phyloP scores from a whole-genome alignment of 2,329 filamentous ascomycete species.

The Trichophyton schoenleinii region DNA sequence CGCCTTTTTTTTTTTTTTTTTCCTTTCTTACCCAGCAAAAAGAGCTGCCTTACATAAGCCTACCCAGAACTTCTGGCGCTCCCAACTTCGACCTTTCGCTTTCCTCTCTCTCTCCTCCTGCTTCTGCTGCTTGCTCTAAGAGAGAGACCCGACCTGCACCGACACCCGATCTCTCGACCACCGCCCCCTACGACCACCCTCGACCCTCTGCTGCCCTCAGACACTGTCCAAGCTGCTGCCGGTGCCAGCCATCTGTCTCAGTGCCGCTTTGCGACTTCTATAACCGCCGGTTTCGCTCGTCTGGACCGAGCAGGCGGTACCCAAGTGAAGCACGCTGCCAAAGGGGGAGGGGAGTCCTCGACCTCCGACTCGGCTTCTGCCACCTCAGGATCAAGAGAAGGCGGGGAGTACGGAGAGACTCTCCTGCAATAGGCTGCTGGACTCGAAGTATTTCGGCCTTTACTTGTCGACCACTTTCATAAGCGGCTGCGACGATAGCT shows the following conservation, averaged over 20 bases:
- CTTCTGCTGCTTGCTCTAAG: neutral
- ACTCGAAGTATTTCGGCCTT: neutral
- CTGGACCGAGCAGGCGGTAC: neutral
- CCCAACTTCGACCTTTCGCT: conserved; percentile 1
- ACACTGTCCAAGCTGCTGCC: neutral
- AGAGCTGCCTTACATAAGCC: neutral
- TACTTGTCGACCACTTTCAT: neutral
- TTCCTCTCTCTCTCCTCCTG: neutral
- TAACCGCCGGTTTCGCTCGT: neutral
- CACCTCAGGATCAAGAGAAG: neutral
- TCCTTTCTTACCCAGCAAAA: no score
- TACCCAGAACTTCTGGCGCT: neutral
- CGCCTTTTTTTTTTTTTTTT: no score
- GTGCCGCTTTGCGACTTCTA: neutral
- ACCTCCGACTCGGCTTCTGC: no score
- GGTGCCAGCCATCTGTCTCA: neutral
- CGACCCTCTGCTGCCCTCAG: neutral
- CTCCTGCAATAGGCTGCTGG: neutral
- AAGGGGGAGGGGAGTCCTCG: neutral
- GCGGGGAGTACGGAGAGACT: neutral
- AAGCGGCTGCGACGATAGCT: neutral
- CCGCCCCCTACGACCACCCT: neutral
- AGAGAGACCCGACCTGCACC: neutral
- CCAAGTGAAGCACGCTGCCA: neutral
- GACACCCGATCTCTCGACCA: neutral